Base-by-base conservation (phyloP, 2,329 filamentous ascomycete genomes). In the Leptosphaerulina australis region DNA sequence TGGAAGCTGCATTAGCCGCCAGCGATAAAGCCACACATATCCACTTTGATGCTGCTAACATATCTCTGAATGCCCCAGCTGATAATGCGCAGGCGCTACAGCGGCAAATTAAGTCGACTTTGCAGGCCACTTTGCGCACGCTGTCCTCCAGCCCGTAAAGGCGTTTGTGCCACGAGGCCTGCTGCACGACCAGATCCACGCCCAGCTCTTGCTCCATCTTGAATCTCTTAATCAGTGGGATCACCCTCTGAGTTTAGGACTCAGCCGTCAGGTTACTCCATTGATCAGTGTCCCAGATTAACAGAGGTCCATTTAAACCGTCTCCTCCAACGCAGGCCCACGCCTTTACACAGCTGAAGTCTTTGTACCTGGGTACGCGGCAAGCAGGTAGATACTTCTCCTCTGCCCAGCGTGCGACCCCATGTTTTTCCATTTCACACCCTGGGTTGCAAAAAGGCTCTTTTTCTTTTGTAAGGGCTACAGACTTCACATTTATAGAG, bases 111-210 rank as follows among this genome's bases (percentile, higher is more conserved):
- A n/a, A 26, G 29, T 35, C 24, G 50, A 56, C 43, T 53, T 48
- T 26, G 20, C 18, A 3, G 45, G 49, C 14, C 45, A 54, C n/a
- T 53, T 51, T 34, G 45, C 49, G 31, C 33, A 59, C 39, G 48
- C 53, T 35, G 41, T 45, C 14, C 49, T 54, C 30, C 26, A 29
- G 36, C 41, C 45, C 15, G 53, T 51, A 18, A 45, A 38, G 36
- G 37, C 44, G 11, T 56, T 41, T 21, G 45, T 58, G 11, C 26
- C 35, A 28, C 56, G 49, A 24, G 15, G n/a, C 36, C 12, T n/a
- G 29, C 44, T 58, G 24, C 50, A 46, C 49, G 49, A 56, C 41
- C 22, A 35, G 18, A 35, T 35, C 24, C 34, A 46, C 39, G 40
- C 31, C 26, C 52, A 56, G 33, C 31, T 18, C 31, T 17, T 35